phyloP scores from a whole-genome alignment of 148 eudicot species.

The Camellia japonica region DNA sequence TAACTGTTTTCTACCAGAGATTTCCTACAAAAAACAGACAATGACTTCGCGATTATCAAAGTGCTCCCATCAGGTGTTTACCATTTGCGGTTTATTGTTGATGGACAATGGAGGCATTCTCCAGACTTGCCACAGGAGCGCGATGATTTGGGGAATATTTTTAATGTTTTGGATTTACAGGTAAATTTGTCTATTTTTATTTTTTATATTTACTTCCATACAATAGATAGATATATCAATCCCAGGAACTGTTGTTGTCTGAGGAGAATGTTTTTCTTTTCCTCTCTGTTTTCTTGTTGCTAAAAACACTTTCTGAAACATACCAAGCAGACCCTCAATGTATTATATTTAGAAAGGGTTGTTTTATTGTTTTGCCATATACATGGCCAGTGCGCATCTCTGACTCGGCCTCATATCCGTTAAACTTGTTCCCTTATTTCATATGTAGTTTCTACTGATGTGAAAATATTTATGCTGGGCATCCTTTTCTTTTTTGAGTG shows the following conservation, averaged over 20 bases:
- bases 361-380: neutral
- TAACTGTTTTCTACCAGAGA: slow-evolving; percentile 40
- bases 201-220: neutral
- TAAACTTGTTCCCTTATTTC: neutral
- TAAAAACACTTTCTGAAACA: neutral
- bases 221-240: neutral
- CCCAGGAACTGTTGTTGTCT: neutral
- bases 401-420: neutral
- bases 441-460: neutral
- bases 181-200: slow-evolving; percentile 25
- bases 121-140: slow-evolving; percentile 66
- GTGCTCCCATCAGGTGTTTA: slow-evolving; percentile 90
- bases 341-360: neutral
- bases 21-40: slow-evolving; percentile 71
- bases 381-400: neutral
- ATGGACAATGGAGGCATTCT: slow-evolving; percentile 66
- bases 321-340: neutral
- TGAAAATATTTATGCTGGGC: neutral
- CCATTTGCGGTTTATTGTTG: slow-evolving; percentile 76
- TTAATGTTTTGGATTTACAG: slow-evolving; percentile 73
- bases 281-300: neutral
- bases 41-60: slow-evolving; percentile 76
- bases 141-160: slow-evolving; percentile 75
- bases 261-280: slow-evolving; percentile 1
- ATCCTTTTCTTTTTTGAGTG: neutral